Conservation (phyloP, 1,139 yeast species). For the Taphrina communis region DNA sequence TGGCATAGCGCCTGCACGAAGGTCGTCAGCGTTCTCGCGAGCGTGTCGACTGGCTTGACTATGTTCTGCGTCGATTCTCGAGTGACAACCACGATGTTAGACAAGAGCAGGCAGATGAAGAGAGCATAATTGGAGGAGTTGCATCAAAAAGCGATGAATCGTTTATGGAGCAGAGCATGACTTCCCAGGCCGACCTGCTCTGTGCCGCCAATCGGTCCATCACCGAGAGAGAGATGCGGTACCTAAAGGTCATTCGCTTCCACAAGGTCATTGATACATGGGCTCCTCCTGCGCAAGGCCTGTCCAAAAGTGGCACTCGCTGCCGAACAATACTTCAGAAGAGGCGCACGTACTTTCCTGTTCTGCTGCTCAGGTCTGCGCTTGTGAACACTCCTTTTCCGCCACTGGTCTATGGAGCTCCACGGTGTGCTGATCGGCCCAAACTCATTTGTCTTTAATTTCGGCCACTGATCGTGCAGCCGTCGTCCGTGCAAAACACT, state of each 20-base stretch:
- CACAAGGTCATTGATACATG: background rate
- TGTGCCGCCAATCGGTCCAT: conserved; percentile 3
- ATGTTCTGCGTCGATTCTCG: background rate
- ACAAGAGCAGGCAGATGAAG: background rate
- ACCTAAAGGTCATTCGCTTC: background rate
- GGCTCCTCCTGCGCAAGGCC: background rate
- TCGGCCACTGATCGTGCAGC: conserved; percentile 6
- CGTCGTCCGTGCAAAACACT: conserved; percentile 22
- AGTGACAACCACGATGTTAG: background rate
- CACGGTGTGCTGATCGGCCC: no score
- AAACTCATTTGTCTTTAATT: conserved; percentile 2
- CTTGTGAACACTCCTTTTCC: no score
- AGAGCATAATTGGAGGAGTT: background rate
- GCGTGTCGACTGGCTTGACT: conserved; percentile 3
- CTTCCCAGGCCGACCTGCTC: background rate
- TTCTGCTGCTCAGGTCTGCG: no score
- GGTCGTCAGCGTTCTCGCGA: background rate
- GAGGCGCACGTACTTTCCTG: no score
- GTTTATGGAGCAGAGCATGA: conserved; percentile 11
- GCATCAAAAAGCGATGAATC: background rate
- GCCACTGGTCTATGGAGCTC: no score
- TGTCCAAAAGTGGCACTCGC: background rate
- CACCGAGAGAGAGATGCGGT: conserved; percentile 4
- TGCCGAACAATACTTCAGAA: no score
- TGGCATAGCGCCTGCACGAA: conserved; percentile 12